phyloP scores from a whole-genome alignment of 352 stramenopile species.

The Globisporangium takayamanum region DNA sequence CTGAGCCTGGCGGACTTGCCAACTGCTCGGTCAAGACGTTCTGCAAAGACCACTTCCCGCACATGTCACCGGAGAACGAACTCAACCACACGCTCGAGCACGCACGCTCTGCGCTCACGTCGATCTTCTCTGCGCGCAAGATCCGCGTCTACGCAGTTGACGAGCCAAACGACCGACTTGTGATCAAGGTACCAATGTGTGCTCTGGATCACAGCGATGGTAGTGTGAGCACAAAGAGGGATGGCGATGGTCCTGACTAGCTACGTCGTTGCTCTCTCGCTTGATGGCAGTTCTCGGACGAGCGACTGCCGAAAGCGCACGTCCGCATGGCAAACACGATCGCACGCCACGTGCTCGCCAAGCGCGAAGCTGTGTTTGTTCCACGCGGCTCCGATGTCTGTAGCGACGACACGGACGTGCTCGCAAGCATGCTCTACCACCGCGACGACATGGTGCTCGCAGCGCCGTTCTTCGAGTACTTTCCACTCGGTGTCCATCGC shows the following conservation, averaged over 20 bases:
- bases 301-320: conserved; percentile 34
- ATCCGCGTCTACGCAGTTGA: conserved; percentile 66
- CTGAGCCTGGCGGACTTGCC: conserved; percentile 34
- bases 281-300: conserved; percentile 44
- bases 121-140: conserved; percentile 47
- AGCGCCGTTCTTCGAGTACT: conserved; percentile 42
- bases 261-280: neutral
- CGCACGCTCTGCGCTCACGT: conserved; percentile 45
- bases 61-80: conserved; percentile 72
- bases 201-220: neutral
- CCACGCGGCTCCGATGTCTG: conserved; percentile 5
- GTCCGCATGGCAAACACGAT: conserved; percentile 28
- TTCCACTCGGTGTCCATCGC: conserved; percentile 20
- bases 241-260: too few species aligned
- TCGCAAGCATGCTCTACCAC: conserved; percentile 32
- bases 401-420: conserved; percentile 15
- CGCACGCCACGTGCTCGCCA: conserved; percentile 27
- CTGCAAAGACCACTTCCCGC: conserved; percentile 69
- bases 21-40: conserved; percentile 63
- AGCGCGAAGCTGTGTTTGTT: conserved; percentile 14
- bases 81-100: conserved; percentile 73
- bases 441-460: conserved; percentile 30
- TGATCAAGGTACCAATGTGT: conserved; percentile 46
- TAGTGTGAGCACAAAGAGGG: too few species aligned
- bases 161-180: conserved; percentile 22